Evolutionary conservation across 1,139 yeast species (phyloP), one percentile per base, ranked within the genome.

Genomic region (Groenewaldozyma sp.): DNA sequence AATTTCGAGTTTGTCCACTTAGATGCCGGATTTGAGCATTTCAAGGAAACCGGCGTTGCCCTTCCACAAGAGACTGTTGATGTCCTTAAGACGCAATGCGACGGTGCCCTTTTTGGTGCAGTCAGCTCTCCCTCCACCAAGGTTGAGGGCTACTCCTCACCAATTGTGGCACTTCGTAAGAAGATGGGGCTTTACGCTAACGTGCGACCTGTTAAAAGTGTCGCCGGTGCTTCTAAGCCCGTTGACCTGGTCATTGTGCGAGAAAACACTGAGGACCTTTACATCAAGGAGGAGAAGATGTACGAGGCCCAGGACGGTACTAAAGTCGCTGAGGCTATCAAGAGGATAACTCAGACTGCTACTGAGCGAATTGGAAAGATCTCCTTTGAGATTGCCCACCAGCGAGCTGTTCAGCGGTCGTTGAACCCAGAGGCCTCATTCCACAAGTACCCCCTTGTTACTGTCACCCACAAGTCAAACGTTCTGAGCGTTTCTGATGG

Each of bases 231-330:
- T 42, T 78, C 78, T 42, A 78, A 88, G 67, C 91, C 93, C 29
- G 95, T 88, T 39, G 98, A 91, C 62, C 80, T 91, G 83, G 95
- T 93, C 36, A 91, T 91, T 61, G 98, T 91, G 34, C 82, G 98
- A 63, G 98, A 91, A 68, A 91, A 91, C 70, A 91, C 98, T 45
- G 98, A 91, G 68, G 98, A 91, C 64, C 73, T 88, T 54, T 91
- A 91, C 67, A 80, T 91, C 63, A 91, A 91, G 70, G 94, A 88
- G 61, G 98, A 91, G 67, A 77, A 69, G 55, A 66, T 86, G 36
- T 82, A 71, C 60, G 72, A 71, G 41, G 77, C 75, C 45, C 75
- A 74, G 51, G 86, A 81, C 51, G 86, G 86, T 39, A 76, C 84
- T 52, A 77, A 76, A 63, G 87, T 88, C 35, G 96, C 97, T 38